Conservation (phyloP, 2,329 filamentous ascomycete genomes). For the Exophiala sideris region DNA sequence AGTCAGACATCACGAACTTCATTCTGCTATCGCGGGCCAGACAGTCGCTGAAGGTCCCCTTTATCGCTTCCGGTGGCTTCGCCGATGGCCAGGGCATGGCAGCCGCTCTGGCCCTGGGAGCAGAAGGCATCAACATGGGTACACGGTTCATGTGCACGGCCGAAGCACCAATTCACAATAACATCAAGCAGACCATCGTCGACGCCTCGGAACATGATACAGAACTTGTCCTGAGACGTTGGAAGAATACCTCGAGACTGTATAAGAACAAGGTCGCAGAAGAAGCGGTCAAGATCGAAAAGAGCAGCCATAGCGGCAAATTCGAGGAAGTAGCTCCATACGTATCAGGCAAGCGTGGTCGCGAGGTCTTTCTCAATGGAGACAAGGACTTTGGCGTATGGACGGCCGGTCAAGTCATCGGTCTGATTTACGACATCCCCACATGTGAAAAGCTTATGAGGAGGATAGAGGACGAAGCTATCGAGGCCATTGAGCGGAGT, state of each 20-base stretch:
- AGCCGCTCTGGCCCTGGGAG: slow-evolving; percentile 82
- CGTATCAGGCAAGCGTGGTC: slow-evolving; percentile 85
- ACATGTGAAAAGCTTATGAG: slow-evolving; percentile 62
- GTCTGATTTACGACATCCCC: slow-evolving; percentile 67
- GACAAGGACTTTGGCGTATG: slow-evolving; percentile 91
- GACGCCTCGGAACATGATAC: slow-evolving; percentile 87
- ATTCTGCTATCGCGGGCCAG: slow-evolving; percentile 75
- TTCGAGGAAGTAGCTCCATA: slow-evolving; percentile 84
- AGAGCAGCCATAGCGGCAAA: slow-evolving; percentile 75
- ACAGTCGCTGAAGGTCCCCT: slow-evolving; percentile 79
- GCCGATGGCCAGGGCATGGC: slow-evolving; percentile 91
- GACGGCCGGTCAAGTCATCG: slow-evolving; percentile 96
- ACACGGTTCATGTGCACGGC: slow-evolving; percentile 96
- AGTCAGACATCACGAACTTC: slow-evolving; percentile 53
- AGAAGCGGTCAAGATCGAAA: slow-evolving; percentile 78
- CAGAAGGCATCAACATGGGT: slow-evolving; percentile 97
- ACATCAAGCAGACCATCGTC: slow-evolving; percentile 93
- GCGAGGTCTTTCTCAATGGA: slow-evolving; percentile 87
- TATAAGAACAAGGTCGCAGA: slow-evolving; percentile 87
- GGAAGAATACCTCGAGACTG: slow-evolving; percentile 87
- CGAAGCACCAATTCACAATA: slow-evolving; percentile 85
- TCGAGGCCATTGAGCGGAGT: slow-evolving; percentile 61
- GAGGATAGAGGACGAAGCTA: slow-evolving; percentile 74
- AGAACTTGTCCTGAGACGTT: slow-evolving; percentile 78
- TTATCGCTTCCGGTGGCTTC: slow-evolving; percentile 94